Percentiles rank a stretch among this genome's conserved stretches.
Evolutionary conservation across 2,329 filamentous ascomycete species (phyloP).

Genomic region (Fusarium sp.): DNA sequence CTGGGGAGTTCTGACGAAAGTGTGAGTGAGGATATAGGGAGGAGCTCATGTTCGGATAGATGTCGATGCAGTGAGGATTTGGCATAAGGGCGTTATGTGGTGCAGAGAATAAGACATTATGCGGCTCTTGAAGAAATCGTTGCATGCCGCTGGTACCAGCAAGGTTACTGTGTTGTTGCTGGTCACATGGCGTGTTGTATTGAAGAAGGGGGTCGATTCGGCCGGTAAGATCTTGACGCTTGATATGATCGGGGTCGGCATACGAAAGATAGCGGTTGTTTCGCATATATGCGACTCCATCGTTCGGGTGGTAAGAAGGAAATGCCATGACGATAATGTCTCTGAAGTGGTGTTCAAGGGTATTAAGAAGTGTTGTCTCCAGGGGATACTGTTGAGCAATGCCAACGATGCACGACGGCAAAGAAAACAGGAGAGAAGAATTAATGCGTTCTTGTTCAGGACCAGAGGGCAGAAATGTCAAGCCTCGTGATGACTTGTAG

Average conservation of each 20-base stretch:
- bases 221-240: constrained; percentile 15
- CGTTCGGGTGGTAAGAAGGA: neutral
- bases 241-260: neutral
- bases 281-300: neutral
- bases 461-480: neutral
- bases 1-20: constrained; percentile 36
- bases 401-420: neutral
- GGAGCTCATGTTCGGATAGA: constrained; percentile 14
- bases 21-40: constrained; percentile 12
- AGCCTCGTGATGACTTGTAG: neutral
- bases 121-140: constrained; percentile 35
- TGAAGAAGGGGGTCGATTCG: constrained; percentile 37
- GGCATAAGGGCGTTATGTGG: neutral
- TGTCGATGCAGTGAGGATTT: neutral
- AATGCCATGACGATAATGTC: constrained; percentile 16
- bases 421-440: neutral
- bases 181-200: neutral
- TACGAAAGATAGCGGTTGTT: constrained; percentile 3
- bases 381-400: neutral
- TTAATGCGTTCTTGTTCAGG: neutral
- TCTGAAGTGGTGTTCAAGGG: neutral
- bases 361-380: neutral
- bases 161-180: neutral
- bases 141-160: constrained; percentile 27
- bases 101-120: constrained; percentile 14